Evolutionary conservation across 2,329 filamentous ascomycete species (phyloP).

Genomic region (Aspergillus phoenicis): DNA sequence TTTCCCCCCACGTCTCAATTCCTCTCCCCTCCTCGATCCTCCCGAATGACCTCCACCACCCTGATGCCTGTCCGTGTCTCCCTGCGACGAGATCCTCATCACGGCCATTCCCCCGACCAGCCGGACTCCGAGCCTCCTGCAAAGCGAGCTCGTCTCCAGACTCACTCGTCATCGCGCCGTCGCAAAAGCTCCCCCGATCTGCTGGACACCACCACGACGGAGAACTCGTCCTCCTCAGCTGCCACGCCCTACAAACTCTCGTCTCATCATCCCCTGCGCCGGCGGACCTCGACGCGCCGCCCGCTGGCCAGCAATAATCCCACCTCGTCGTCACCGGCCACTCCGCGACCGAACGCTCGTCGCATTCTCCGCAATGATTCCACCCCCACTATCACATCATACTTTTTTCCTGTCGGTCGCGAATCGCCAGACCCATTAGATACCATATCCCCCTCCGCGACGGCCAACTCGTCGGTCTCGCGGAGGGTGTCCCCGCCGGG

Average conservation of each 20-base stretch:
- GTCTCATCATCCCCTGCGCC: background rate
- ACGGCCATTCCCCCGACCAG: constrained; percentile 20
- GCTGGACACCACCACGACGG: constrained; percentile 31
- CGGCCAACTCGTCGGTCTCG: constrained; percentile 2
- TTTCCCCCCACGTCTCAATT: background rate
- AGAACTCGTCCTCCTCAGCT: constrained; percentile 10
- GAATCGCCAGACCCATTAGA: constrained; percentile 34
- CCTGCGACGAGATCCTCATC: constrained; percentile 33
- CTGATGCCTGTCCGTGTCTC: constrained; percentile 39
- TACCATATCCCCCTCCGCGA: constrained; percentile 25
- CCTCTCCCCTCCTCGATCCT: background rate
- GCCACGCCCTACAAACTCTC: constrained; percentile 19
- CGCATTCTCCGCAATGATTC: constrained; percentile 22
- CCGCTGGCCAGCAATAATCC: constrained; percentile 5
- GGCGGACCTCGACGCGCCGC: constrained; percentile 8
- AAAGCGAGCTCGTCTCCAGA: constrained; percentile 31
- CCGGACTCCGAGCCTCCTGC: constrained; percentile 24
- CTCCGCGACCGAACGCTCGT: constrained; percentile 9
- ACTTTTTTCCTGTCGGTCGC: constrained; percentile 26
- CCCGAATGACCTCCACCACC: constrained; percentile 22
- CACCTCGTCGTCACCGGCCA: background rate
- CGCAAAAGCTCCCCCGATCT: constrained; percentile 39
- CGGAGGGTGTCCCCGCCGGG: constrained; percentile 10
- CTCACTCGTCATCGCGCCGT: constrained; percentile 21
- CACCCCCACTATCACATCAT: constrained; percentile 19